These are phyloP conservation scores for Tillandsia fasciculata DNA, from an alignment of 176 grass and related monocot genomes.

Conservation along the genomic window DNA sequence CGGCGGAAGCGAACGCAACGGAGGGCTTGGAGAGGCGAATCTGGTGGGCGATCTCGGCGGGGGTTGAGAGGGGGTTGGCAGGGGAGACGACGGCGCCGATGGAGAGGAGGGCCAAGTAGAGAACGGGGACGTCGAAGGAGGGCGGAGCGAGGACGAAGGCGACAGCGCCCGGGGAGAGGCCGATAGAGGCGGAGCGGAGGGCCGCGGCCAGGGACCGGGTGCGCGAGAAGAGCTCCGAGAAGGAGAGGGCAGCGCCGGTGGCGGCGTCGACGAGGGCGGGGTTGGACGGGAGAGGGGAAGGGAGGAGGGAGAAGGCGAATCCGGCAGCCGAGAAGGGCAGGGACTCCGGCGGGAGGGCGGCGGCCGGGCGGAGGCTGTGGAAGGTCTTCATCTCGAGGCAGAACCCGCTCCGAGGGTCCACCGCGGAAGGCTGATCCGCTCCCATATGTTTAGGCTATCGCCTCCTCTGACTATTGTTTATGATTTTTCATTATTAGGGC, in stretches of 20 bases:
- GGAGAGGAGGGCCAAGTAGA: slow-evolving; percentile 62
- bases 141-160: slow-evolving; percentile 43
- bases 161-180: slow-evolving; percentile 33
- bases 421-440: background rate
- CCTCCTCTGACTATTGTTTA: too few species aligned
- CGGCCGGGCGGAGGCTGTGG: slow-evolving; percentile 32
- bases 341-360: slow-evolving; percentile 26
- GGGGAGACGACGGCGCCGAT: slow-evolving; percentile 65
- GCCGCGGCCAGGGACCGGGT: slow-evolving; percentile 37
- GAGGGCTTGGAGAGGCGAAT: slow-evolving; percentile 31
- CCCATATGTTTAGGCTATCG: background rate
- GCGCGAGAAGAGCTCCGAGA: slow-evolving; percentile 40
- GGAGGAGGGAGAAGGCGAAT: slow-evolving; percentile 38
- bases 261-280: slow-evolving; percentile 40
- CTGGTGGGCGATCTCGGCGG: slow-evolving; percentile 44
- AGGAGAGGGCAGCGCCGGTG: slow-evolving; percentile 45
- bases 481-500: too few species aligned
- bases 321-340: slow-evolving; percentile 38
- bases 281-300: slow-evolving; percentile 30
- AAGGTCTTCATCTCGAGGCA: slow-evolving; percentile 33
- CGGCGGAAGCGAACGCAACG: slow-evolving; percentile 37
- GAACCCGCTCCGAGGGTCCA: slow-evolving; percentile 49
- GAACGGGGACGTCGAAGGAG: slow-evolving; percentile 36
- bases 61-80: slow-evolving; percentile 39
- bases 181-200: slow-evolving; percentile 23